These are phyloP conservation scores for Zelopaecilomyces penicillatus DNA, from an alignment of 2,329 filamentous ascomycete genomes.

Conservation along the genomic window DNA sequence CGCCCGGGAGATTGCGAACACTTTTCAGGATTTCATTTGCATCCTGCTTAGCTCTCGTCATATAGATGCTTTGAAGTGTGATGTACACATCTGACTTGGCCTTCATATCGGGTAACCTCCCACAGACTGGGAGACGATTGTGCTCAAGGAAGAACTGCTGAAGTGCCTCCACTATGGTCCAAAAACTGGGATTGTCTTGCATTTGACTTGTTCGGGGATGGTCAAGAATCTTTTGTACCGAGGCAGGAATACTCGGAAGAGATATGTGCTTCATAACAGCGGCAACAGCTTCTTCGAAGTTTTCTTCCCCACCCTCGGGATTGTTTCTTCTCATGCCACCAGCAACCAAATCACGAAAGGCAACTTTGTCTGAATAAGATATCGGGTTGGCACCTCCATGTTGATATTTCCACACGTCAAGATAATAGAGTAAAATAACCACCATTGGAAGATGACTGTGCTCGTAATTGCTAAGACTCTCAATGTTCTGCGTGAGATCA, in stretches of 20 bases:
- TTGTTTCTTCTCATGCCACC: conserved; percentile 61
- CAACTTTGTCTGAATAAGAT: conserved; percentile 76
- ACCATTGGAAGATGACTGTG: conserved; percentile 91
- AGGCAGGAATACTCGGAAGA: conserved; percentile 55
- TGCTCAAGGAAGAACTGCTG: conserved; percentile 68
- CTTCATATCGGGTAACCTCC: conserved; percentile 94
- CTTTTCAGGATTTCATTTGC: conserved; percentile 61
- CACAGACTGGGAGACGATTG: conserved; percentile 69
- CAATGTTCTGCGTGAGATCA: conserved; percentile 60
- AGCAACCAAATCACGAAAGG: conserved; percentile 66
- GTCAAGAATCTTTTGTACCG: conserved; percentile 70
- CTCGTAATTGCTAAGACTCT: conserved; percentile 64
- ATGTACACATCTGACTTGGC: conserved; percentile 86
- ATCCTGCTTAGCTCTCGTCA: conserved; percentile 74
- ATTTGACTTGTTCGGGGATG: conserved; percentile 34
- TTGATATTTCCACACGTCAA: conserved; percentile 67
- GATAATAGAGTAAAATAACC: conserved; percentile 70
- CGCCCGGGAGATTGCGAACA: conserved; percentile 46
- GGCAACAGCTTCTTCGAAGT: conserved; percentile 84
- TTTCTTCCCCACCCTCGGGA: conserved; percentile 85
- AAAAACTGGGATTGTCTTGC: conserved; percentile 55
- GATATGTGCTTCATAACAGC: conserved; percentile 85
- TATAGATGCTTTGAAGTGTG: conserved; percentile 86
- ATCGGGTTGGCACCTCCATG: conserved; percentile 62
- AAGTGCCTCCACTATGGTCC: conserved; percentile 78